Evolutionary conservation across 1,284 basidiomycete genomes (phyloP).

Genomic region (Microbotryum silenes-acaulis): DNA sequence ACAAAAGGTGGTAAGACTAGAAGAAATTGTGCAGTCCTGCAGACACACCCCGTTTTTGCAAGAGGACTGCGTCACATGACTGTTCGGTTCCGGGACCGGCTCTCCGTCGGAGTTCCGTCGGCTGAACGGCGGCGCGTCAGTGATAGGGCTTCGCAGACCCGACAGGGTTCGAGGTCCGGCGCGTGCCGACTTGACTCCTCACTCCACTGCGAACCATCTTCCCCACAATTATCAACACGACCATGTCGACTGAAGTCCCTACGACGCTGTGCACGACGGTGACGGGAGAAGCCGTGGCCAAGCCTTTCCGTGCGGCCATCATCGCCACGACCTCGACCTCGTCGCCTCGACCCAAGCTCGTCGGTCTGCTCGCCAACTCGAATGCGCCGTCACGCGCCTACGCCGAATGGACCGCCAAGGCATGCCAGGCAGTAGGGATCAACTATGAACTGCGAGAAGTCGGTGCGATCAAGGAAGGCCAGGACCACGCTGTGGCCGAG

Average conservation of each 20-base stretch:
- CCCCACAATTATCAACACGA: neutral
- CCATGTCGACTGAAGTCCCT: neutral
- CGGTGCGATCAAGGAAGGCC: slow-evolving; percentile 48
- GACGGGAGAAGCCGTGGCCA: slow-evolving; percentile 28
- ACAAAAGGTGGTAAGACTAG: too few relatives aligned
- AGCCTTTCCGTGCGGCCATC: slow-evolving; percentile 27
- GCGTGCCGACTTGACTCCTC: neutral
- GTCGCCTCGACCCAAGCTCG: slow-evolving; percentile 56
- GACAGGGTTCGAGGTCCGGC: neutral
- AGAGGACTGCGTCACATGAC: too few relatives aligned
- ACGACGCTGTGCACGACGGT: slow-evolving; percentile 4
- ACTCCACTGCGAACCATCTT: neutral
- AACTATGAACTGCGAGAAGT: slow-evolving; percentile 70
- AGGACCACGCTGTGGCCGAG: slow-evolving; percentile 38
- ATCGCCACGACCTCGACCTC: slow-evolving; percentile 12
- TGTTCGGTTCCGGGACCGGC: too few relatives aligned
- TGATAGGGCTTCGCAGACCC: neutral
- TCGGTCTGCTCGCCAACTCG: slow-evolving; percentile 85
- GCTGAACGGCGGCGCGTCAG: too few relatives aligned
- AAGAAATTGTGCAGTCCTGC: too few relatives aligned
- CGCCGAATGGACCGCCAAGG: slow-evolving; percentile 86
- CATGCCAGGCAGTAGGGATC: slow-evolving; percentile 81
- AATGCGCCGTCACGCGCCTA: slow-evolving; percentile 82
- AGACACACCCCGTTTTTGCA: too few relatives aligned
- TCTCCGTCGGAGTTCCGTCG: too few relatives aligned